These are phyloP conservation scores for Thymus mandschuricus DNA, from an alignment of 257 asterid genomes.

Conservation along the genomic window DNA sequence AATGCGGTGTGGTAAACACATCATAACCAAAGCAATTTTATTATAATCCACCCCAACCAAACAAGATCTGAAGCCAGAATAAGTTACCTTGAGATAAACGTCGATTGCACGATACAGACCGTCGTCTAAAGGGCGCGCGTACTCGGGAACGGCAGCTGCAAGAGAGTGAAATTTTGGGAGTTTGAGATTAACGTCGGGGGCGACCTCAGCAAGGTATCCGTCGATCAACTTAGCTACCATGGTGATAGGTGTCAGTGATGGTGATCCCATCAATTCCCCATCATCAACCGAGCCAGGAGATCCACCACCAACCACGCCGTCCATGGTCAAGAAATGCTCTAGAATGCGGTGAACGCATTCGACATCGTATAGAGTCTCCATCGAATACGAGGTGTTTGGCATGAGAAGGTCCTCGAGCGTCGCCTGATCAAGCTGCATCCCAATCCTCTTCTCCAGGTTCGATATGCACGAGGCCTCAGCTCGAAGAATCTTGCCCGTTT, in stretches of 20 bases:
- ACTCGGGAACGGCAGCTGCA: constrained; percentile 90
- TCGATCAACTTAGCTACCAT: constrained; percentile 91
- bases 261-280: constrained; percentile 78
- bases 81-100: constrained; percentile 85
- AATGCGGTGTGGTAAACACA: neutral
- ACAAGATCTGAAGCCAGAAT: neutral
- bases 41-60: neutral
- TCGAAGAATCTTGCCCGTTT: constrained; percentile 83
- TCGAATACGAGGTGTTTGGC: constrained; percentile 80
- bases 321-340: constrained; percentile 87
- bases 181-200: constrained; percentile 88
- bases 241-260: constrained; percentile 87
- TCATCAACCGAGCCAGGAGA: constrained; percentile 85
- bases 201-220: constrained; percentile 95
- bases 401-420: constrained; percentile 93
- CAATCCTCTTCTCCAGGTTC: constrained; percentile 77
- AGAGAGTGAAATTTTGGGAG: constrained; percentile 86
- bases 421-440: constrained; percentile 95
- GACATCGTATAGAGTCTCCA: constrained; percentile 94
- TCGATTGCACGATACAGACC: constrained; percentile 97
- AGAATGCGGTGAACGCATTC: constrained; percentile 83
- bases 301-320: constrained; percentile 66
- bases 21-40: neutral
- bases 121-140: constrained; percentile 91
- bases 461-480: constrained; percentile 60